A percentile compares a stretch with the other conserved stretches of the same genome.
Evolutionary conservation across 495 filamentous ascomycete species (phyloP).

Genomic region (Penicillium soppii): DNA sequence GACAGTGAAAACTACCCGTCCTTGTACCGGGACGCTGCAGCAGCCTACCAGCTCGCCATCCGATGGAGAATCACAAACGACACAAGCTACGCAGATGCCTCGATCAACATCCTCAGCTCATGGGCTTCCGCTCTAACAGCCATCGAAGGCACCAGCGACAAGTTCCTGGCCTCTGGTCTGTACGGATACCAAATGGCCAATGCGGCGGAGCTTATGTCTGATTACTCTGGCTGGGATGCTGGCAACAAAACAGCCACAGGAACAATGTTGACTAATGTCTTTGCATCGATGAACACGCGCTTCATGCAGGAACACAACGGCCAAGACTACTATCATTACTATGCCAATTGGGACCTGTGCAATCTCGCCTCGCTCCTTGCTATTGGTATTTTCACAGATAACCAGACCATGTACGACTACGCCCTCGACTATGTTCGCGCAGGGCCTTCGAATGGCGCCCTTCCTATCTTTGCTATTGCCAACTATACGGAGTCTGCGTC

Average conservation of each 20-base stretch:
- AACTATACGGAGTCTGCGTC: slow-evolving; percentile 8
- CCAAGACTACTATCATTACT: slow-evolving; percentile 34
- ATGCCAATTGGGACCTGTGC: slow-evolving; percentile 48
- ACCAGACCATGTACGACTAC: slow-evolving; percentile 37
- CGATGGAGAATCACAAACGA: slow-evolving; percentile 40
- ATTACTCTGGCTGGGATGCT: slow-evolving; percentile 31
- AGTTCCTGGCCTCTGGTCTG: slow-evolving; percentile 40
- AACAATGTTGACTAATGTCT: slow-evolving; percentile 32
- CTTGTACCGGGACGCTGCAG: slow-evolving; percentile 40
- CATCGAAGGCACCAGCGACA: slow-evolving; percentile 36
- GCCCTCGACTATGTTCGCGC: slow-evolving; percentile 36
- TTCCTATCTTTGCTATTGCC: slow-evolving; percentile 12
- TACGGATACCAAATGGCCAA: slow-evolving; percentile 50
- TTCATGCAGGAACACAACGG: slow-evolving; percentile 35
- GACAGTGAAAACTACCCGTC: slow-evolving; percentile 35
- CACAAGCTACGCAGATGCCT: slow-evolving; percentile 32
- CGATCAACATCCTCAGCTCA: slow-evolving; percentile 34
- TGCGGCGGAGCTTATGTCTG: slow-evolving; percentile 41
- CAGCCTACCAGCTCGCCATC: slow-evolving; percentile 37
- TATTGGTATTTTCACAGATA: slow-evolving; percentile 42
- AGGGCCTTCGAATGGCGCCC: slow-evolving; percentile 35
- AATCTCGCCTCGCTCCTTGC: slow-evolving; percentile 39
- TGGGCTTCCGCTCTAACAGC: slow-evolving; percentile 37
- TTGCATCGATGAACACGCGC: slow-evolving; percentile 33
- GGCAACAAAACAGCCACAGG: slow-evolving; percentile 17